Evolutionary conservation across 306 rosid species (phyloP).

Genomic region (Prunus padus): DNA sequence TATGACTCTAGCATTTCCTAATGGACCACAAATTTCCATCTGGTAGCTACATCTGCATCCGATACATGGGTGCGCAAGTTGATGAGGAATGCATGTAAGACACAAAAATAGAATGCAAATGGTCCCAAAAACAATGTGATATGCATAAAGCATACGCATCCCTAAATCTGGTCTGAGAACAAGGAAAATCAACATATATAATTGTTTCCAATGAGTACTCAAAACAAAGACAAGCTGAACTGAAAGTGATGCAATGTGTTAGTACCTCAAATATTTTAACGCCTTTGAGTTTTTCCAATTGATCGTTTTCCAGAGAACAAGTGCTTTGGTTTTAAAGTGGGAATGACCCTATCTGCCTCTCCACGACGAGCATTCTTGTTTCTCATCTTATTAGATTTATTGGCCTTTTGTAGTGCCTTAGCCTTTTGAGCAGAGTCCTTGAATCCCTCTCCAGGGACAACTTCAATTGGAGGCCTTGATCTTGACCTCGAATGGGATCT

Average conservation of each 20-base stretch:
- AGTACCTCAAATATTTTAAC: conserved; percentile 44
- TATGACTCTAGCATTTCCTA: background rate
- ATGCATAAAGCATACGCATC: background rate
- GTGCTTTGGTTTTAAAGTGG: conserved; percentile 74
- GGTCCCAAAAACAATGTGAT: background rate
- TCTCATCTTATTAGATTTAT: conserved; percentile 64
- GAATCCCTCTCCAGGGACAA: conserved; percentile 80
- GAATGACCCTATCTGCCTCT: conserved; percentile 91
- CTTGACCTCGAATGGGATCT: conserved; percentile 53
- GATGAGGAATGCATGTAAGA: background rate
- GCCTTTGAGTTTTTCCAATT: conserved; percentile 69
- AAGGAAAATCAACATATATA: background rate
- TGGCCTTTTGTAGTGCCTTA: conserved; percentile 62
- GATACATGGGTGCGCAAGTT: background rate
- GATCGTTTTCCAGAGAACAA: conserved; percentile 79
- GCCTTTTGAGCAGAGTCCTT: conserved; percentile 70
- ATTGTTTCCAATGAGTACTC: background rate
- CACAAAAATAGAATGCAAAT: background rate
- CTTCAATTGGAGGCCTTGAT: conserved; percentile 63
- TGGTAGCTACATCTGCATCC: background rate
- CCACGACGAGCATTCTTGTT: conserved; percentile 84
- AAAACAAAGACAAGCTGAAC: background rate
- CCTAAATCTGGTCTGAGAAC: background rate
- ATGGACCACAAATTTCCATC: background rate
- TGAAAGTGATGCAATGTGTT: background rate